Evolutionary conservation across 306 rosid genomes (phyloP).

Genomic region (Acacia acuminata): DNA sequence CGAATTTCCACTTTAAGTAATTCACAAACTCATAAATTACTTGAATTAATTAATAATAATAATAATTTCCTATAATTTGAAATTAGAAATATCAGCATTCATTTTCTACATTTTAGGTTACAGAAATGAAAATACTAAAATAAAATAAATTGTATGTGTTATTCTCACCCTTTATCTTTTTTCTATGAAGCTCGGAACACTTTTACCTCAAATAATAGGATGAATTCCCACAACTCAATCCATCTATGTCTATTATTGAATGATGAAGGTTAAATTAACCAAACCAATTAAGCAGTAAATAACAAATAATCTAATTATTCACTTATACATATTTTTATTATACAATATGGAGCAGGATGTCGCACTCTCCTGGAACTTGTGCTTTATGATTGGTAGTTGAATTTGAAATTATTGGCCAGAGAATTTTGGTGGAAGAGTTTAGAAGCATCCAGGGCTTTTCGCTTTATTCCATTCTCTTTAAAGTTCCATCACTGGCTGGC

Average conservation of each 20-base stretch:
- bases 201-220: not conserved
- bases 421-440: not conserved
- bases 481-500: not conserved
- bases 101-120: not conserved
- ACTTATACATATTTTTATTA: not conserved
- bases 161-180: not conserved
- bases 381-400: not conserved
- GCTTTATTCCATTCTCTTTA: not conserved
- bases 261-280: not conserved
- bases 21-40: not conserved
- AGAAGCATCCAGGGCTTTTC: not conserved
- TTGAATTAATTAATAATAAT: not conserved
- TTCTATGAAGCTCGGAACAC: not conserved
- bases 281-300: not conserved
- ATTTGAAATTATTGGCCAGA: not conserved
- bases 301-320: too few species aligned
- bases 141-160: not conserved
- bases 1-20: slow-evolving; percentile 36
- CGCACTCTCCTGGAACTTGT: not conserved
- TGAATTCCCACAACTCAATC: not conserved
- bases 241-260: not conserved
- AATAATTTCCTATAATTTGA: not conserved
- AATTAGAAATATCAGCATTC: not conserved
- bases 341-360: not conserved
- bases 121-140: not conserved